A percentile compares a stretch with the other conserved stretches of the same genome.
Evolutionary conservation across 1,284 basidiomycete genomes (phyloP).

Genomic region (Ustilago hordei): DNA sequence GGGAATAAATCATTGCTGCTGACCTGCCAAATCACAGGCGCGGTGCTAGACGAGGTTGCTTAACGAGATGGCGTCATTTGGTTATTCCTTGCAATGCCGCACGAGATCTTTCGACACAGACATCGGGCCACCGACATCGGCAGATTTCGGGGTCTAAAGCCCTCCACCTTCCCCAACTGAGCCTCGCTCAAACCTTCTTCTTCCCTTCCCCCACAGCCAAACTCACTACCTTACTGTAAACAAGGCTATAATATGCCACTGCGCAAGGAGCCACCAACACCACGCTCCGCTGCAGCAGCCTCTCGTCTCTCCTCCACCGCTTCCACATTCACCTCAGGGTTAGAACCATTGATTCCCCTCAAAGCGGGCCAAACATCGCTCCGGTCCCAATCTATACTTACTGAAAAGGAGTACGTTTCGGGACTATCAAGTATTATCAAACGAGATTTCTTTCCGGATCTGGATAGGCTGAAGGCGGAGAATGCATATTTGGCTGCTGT

Average conservation of each 20-base stretch:
- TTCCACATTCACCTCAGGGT: constrained; percentile 9
- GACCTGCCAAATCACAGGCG: neutral
- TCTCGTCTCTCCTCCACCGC: constrained; percentile 10
- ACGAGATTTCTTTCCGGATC: constrained; percentile 90
- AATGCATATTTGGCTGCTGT: constrained; percentile 65
- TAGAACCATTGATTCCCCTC: constrained; percentile 40
- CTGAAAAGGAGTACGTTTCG: constrained; percentile 91
- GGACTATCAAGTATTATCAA: constrained; percentile 93
- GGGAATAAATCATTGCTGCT: neutral
- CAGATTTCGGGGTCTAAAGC: constrained; percentile 29
- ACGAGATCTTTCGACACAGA: neutral
- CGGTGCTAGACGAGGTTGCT: neutral
- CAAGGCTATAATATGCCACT: constrained; percentile 23
- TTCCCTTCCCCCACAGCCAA: neutral
- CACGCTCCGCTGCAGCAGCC: constrained; percentile 34
- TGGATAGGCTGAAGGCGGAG: constrained; percentile 59
- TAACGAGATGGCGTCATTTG: constrained; percentile 4
- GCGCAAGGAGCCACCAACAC: constrained; percentile 49
- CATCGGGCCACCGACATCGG: neutral
- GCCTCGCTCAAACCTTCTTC: neutral
- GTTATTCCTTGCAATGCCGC: neutral
- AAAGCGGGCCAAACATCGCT: constrained; percentile 50
- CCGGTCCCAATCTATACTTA: constrained; percentile 62
- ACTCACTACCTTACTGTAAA: neutral
- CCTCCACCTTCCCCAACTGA: constrained; percentile 8